Evolutionary conservation across 805 yeast species (phyloP), one percentile per base, ranked within the genome.

Genomic region (Candida silvicultrix): DNA sequence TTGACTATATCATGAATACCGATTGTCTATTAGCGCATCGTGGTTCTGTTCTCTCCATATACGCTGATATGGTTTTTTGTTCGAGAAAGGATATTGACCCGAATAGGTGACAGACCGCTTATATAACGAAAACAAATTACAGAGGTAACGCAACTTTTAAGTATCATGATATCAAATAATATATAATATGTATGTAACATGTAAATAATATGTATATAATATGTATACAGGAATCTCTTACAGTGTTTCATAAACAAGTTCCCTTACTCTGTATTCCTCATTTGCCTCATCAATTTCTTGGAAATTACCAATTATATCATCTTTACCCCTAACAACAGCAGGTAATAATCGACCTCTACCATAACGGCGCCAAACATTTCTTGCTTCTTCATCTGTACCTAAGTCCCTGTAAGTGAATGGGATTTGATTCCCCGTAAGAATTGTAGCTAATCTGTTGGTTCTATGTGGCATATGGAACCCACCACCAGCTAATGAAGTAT

Each of bases 311-410:
- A 89, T 81, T 48, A 80, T 76, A 53, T 83, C 90, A 56, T 86
- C 94, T 23, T 80, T 81, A 9, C 86, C 88, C 63, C 96, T 77
- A 16, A 89, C 89, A 16, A 89, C 75, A 31, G 90, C 97, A 2
- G 97, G 97, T 47, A 89, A 74, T 2, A 79, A 69, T 54, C 85
- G 80, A 4, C 95, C 96, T 25, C 71, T 71, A 16, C 85, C 71
- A 57, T 78, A 78, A 53, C 94, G 75, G 57, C 79, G 80, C 97
- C 97, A 89, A 23, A 88, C 75, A 55, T 80, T 77, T 63, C 89
- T 81, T 15, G 96, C 96, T 49, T 81, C 84, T 43, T 81, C 89
- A 60, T 89, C 95, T 0, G 96, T 88, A 6, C 96, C 96, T 44
- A 89, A 67, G 60, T 89, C 97, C 47, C 85, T 78, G 59, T 79